phyloP scores from a whole-genome alignment of 2,329 filamentous ascomycete species.

The Colletotrichum sp. region DNA sequence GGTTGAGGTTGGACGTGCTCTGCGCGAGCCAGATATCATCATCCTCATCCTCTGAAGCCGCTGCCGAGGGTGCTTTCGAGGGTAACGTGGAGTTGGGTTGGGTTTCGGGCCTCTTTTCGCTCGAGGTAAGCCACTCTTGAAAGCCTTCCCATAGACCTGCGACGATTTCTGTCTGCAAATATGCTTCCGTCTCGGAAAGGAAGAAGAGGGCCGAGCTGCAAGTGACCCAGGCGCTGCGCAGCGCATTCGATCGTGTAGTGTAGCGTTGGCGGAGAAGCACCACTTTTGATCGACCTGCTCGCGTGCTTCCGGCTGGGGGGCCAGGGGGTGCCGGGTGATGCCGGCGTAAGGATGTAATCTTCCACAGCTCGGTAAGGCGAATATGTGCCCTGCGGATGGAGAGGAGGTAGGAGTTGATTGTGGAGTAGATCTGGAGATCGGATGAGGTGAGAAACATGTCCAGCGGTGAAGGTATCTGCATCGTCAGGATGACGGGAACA shows the following conservation, averaged over 20 bases:
- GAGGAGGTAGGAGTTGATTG: conserved; percentile 86
- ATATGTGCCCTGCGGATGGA: conserved; percentile 87
- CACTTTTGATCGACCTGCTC: conserved; percentile 64
- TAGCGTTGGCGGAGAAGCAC: conserved; percentile 67
- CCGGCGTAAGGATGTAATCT: conserved; percentile 77
- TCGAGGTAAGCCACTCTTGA: conserved; percentile 71
- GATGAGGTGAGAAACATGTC: conserved; percentile 83
- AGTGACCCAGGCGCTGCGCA: conserved; percentile 90
- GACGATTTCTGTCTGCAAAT: conserved; percentile 89
- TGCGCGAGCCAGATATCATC: conserved; percentile 48
- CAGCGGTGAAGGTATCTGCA: conserved; percentile 78
- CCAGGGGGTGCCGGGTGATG: conserved; percentile 76
- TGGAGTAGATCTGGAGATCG: conserved; percentile 81
- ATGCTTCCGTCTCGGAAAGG: conserved; percentile 83
- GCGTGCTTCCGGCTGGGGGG: conserved; percentile 66
- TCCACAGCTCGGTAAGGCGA: conserved; percentile 85
- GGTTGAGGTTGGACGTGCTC: conserved; percentile 22
- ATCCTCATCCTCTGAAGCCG: neutral
- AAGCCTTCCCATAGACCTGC: conserved; percentile 82
- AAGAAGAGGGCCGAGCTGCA: conserved; percentile 88
- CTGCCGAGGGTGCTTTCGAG: neutral
- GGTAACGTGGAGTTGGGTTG: neutral
- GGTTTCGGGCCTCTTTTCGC: conserved; percentile 27
- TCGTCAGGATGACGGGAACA: conserved; percentile 70
- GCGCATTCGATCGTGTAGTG: conserved; percentile 65